Evolutionary conservation across 2,329 filamentous ascomycete genomes (phyloP), one percentile per base, ranked within the genome.

Genomic region (Xenoacremonium recifei): DNA sequence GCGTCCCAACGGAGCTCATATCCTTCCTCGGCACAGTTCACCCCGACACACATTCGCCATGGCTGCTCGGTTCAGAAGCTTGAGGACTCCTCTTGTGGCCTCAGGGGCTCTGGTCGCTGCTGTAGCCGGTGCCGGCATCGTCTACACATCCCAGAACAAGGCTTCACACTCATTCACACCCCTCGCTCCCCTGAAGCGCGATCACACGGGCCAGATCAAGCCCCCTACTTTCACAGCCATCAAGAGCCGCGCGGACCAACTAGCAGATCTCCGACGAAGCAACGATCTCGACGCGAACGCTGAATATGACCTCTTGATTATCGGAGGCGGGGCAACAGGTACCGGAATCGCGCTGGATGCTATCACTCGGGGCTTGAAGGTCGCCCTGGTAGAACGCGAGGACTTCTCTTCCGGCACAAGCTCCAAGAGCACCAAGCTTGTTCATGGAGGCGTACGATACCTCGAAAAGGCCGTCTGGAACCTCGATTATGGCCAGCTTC

Each of bases 401-500:
- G 87, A 93, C 66, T 93, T 92, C 63, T 84, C 84, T 55, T 78
- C 84, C 48, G 87, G 88, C 21, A 92, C 87, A 30, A 90, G 85
- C 70, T 89, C 85, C 65, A 92, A 92, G 72, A 90, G 85, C 69
- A 93, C 87, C 36, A 93, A 93, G 68, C 75, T 93, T 39, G 88
- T 93, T 15, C 87, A 93, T 66, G 87, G 87, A 53, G 87, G 87
- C 59, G 88, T 93, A 45, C 80, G 87, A 52, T 93, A 92, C 62
- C 73, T 93, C 44, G 88, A 93, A 65, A 93, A 93, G 72, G 87
- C 87, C 40, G 82, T 93, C 37, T 89, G 84, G 83, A 87, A 91
- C 63, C 72, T 92, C 57, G 87, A 93, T 65, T 91, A 90, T 64
- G 84, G 83, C 53, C 87, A 93, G 76, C 87, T 89, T 60, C 73